Evolutionary conservation across 2,329 filamentous ascomycete species (phyloP).

Genomic region (Ascochyta viciae-villosae): DNA sequence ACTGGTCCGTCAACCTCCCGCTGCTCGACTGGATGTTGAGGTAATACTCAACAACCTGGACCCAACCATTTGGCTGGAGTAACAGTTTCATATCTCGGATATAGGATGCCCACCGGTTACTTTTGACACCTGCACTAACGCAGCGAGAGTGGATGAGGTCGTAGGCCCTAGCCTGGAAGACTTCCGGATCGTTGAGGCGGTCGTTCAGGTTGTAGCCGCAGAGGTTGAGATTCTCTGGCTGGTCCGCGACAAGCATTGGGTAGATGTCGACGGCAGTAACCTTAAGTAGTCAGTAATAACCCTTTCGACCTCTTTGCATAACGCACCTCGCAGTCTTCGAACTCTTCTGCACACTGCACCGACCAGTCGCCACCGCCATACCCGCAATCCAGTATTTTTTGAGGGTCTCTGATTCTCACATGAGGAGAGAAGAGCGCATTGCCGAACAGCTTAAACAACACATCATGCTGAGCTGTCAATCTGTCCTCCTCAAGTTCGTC

Average conservation of each 20-base stretch:
- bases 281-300: slow-evolving; percentile 32
- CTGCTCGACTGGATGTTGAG: slow-evolving; percentile 86
- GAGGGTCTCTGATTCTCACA: slow-evolving; percentile 36
- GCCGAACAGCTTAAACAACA: slow-evolving; percentile 42
- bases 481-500: slow-evolving; percentile 50
- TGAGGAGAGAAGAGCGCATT: slow-evolving; percentile 38
- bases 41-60: slow-evolving; percentile 88
- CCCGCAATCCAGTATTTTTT: slow-evolving; percentile 49
- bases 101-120: slow-evolving; percentile 76
- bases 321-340: slow-evolving; percentile 47
- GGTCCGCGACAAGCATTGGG: slow-evolving; percentile 42
- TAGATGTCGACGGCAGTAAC: slow-evolving; percentile 50
- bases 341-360: slow-evolving; percentile 47
- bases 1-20: slow-evolving; percentile 70
- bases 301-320: background rate
- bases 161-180: slow-evolving; percentile 73
- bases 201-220: slow-evolving; percentile 50
- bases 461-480: slow-evolving; percentile 43
- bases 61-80: slow-evolving; percentile 79
- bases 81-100: slow-evolving; percentile 76
- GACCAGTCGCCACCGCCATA: slow-evolving; percentile 51
- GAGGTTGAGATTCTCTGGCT: slow-evolving; percentile 47
- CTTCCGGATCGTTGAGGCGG: slow-evolving; percentile 42
- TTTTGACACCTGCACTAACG: slow-evolving; percentile 74
- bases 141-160: slow-evolving; percentile 83